Percentiles rank a stretch among this genome's conserved stretches.
Conservation (phyloP, 306 rosid genomes). For the Cucurbita argyrosperma region DNA sequence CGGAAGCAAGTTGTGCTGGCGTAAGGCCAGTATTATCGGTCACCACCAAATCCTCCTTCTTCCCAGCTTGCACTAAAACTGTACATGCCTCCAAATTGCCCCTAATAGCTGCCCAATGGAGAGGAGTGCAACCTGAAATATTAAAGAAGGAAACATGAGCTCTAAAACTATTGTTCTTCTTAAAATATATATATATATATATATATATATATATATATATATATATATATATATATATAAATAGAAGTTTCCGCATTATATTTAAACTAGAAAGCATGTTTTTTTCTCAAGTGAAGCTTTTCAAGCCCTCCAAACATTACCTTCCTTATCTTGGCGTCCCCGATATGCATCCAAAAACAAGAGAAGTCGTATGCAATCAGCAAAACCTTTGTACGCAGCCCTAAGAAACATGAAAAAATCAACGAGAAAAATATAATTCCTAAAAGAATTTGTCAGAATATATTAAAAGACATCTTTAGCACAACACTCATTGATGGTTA, state of each 20-base stretch:
- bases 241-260: not conserved
- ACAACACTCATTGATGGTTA: not conserved
- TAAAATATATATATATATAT: too few species aligned
- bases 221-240: too few species aligned
- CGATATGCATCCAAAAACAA: conserved; percentile 84
- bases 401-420: conserved; percentile 24
- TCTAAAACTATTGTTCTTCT: not conserved
- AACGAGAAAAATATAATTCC: not conserved
- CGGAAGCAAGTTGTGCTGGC: conserved; percentile 94
- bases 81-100: conserved; percentile 98
- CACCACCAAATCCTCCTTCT: conserved; percentile 82
- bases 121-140: conserved; percentile 82
- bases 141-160: conserved; percentile 6
- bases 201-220: too few species aligned
- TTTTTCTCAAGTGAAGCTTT: not conserved
- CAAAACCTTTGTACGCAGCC: conserved; percentile 99
- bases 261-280: not conserved
- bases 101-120: conserved; percentile 97
- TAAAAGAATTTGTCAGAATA: not conserved
- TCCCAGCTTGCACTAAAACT: conserved; percentile 93
- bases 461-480: not conserved
- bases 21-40: conserved; percentile 95
- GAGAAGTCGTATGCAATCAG: conserved; percentile 83
- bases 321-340: conserved; percentile 92
- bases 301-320: conserved; percentile 17